Evolutionary conservation across 371 early-diverging fungal genomes (phyloP).

Genomic region (Haplosporangium sp.): DNA sequence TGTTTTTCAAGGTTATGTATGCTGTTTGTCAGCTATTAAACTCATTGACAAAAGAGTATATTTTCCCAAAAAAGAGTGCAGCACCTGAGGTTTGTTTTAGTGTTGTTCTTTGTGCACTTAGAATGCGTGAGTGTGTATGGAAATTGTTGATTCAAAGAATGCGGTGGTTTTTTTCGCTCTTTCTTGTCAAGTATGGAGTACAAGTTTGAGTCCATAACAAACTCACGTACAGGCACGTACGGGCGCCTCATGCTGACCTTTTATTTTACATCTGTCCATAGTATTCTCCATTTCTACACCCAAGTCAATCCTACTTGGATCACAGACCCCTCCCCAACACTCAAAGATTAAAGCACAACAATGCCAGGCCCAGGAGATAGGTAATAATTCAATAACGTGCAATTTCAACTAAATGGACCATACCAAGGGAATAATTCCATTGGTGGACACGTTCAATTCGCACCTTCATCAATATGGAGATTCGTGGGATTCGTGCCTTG

Average conservation of each 20-base stretch:
- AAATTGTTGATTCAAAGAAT: background rate
- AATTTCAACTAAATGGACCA: background rate
- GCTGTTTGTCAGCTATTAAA: background rate
- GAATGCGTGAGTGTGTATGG: background rate
- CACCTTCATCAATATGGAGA: background rate
- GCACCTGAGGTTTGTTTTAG: background rate
- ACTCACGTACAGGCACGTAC: conserved; percentile 9
- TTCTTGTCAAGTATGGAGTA: background rate
- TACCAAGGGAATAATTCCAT: background rate
- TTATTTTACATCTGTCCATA: background rate
- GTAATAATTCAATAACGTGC: conserved; percentile 11
- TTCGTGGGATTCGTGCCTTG: background rate
- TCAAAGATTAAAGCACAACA: background rate
- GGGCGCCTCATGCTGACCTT: background rate
- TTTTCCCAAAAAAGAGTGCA: too few species aligned
- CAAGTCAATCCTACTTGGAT: conserved; percentile 3
- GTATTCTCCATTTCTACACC: background rate
- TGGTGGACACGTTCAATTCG: background rate
- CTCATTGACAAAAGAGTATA: too few species aligned
- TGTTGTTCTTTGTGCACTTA: background rate
- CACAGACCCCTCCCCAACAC: background rate
- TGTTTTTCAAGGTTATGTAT: background rate
- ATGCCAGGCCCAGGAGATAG: conserved; percentile 41
- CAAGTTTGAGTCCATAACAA: background rate
- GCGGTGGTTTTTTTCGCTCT: too few species aligned